Conservation (phyloP, 768 basidiomycete genomes). For the Lactarius sanguifluus region DNA sequence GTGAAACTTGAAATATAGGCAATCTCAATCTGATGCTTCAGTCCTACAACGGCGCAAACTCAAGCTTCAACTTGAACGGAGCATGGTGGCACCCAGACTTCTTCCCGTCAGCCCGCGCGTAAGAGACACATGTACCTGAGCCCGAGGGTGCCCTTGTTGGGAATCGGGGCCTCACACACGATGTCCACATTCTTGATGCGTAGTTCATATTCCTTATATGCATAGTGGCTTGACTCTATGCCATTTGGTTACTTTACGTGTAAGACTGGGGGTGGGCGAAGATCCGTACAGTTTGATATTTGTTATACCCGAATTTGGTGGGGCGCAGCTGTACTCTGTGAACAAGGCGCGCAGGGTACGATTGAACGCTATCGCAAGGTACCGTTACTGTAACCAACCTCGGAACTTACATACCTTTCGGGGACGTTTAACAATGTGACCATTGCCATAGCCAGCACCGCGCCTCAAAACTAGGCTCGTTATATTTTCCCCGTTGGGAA, state of each 20-base stretch:
- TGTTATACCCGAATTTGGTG: slow-evolving; percentile 83
- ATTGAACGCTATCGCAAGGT: background rate
- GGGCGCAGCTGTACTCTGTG: slow-evolving; percentile 51
- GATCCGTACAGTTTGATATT: slow-evolving; percentile 63
- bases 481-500: slow-evolving; percentile 3
- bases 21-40: background rate
- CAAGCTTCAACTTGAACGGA: slow-evolving; percentile 50
- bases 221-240: slow-evolving; percentile 86
- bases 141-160: slow-evolving; percentile 70
- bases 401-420: slow-evolving; percentile 47
- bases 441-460: slow-evolving; percentile 93
- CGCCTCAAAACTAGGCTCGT: slow-evolving; percentile 67
- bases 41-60: slow-evolving; percentile 44
- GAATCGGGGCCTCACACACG: slow-evolving; percentile 66
- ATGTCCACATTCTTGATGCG: slow-evolving; percentile 90
- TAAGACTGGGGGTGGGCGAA: background rate
- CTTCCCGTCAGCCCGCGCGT: too few relatives aligned
- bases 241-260: background rate
- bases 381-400: too few relatives aligned
- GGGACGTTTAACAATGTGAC: slow-evolving; percentile 92
- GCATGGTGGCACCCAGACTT: too few relatives aligned
- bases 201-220: slow-evolving; percentile 87
- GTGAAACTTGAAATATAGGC: background rate
- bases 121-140: slow-evolving; percentile 87
- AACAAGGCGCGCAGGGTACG: background rate